Evolutionary conservation across 371 early-diverging fungal genomes (phyloP), one percentile per base, ranked within the genome.

Genomic region (Rhizopus microsporus): DNA sequence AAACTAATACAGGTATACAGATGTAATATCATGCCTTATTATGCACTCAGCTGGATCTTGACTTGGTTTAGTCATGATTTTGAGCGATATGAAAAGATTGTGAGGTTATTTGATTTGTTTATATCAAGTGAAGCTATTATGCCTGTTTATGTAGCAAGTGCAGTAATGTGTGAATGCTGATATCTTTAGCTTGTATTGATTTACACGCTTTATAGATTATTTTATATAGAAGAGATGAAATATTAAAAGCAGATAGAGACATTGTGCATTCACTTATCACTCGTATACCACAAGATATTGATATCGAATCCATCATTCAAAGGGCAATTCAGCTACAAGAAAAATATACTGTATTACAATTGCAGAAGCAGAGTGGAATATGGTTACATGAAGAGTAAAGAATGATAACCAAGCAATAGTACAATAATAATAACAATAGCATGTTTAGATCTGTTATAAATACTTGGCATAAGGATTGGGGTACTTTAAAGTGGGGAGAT

Each of bases 41-140:
- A 90, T 69, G 88, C 88, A 10, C 63, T 94, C 38, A 87, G 89
- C 62, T 94, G 93, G 93, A 74, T 93, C 40, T 69, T 94, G 39
- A 91, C 94, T 9, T 94, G 95, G 95, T 91, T 84, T 61, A 85
- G 89, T 23, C 95, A 94, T 65, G 88, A 93, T 62, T 57, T 94
- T 38, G 68, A 70, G 30, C 75, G 78, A 59, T 81, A 88, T 45
- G 69, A 67, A 40, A 79, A 77, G 37, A 74, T 88, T 23, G 70
- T 85, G 38, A 82, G 93, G 16, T 65, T 94, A 9, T 91, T 86
- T 63, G 94, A 94, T 61, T 71, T 92, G 34, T 86, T 93, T 30
- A 67, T 94, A 2, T 80, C 87, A 17, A 83, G 82, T 60, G 81
- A 83, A 43, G 90, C 93, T 0, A 69, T 90, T 45, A 88, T 90